Percentiles rank a stretch among this genome's conserved stretches.
These are phyloP conservation scores for Colletotrichum neosansevieriae DNA, from an alignment of 2,329 filamentous ascomycete species.

Conservation along the genomic window DNA sequence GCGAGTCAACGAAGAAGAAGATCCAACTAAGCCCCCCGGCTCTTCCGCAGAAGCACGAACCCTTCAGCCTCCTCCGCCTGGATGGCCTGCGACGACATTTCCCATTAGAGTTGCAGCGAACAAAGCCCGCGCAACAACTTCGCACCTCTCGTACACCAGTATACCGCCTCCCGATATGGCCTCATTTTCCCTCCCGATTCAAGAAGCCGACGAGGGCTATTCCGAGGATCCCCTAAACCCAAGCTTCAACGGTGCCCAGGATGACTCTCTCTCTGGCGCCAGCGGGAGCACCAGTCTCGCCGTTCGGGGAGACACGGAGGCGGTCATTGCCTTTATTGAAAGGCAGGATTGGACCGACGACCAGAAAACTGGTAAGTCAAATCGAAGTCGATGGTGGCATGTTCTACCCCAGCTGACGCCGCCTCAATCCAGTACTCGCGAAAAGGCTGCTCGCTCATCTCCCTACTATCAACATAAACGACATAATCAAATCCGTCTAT, in stretches of 20 bases:
- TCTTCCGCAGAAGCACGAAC: constrained; percentile 26
- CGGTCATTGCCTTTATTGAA: background rate
- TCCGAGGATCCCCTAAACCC: constrained; percentile 78
- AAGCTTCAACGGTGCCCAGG: constrained; percentile 47
- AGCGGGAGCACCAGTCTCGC: constrained; percentile 41
- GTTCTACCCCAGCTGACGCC: constrained; percentile 36
- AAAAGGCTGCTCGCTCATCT: constrained; percentile 83
- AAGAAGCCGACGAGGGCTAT: constrained; percentile 85
- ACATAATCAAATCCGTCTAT: constrained; percentile 83
- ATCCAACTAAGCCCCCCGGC: background rate
- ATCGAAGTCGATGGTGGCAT: too few species aligned
- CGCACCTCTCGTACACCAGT: background rate
- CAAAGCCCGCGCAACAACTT: constrained; percentile 14
- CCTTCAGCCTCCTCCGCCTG: constrained; percentile 22
- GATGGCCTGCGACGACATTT: constrained; percentile 32
- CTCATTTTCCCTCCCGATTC: constrained; percentile 49
- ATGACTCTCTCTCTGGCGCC: constrained; percentile 44
- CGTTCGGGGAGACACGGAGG: background rate
- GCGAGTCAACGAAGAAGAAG: background rate
- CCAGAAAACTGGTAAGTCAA: constrained; percentile 59
- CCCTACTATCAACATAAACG: constrained; percentile 82
- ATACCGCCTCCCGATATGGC: constrained; percentile 24
- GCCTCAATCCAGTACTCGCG: constrained; percentile 73
- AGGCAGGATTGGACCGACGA: constrained; percentile 12
- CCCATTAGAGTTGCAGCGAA: constrained; percentile 25